Base-by-base conservation (phyloP, 768 basidiomycete species). In the Leccinum variicolor region DNA sequence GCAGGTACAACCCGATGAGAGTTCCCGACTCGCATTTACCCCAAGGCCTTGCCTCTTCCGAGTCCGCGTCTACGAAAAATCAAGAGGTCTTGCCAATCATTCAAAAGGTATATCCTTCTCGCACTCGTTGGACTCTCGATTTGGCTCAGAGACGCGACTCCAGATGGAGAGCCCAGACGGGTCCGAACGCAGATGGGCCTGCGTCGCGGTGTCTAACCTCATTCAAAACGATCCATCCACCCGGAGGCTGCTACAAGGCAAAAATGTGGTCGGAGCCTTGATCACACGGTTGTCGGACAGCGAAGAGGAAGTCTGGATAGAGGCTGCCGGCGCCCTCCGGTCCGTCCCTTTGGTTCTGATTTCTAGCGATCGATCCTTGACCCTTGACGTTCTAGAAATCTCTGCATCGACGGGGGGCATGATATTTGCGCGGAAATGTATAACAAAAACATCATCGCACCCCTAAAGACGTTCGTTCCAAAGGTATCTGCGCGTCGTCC, bases 361-460 rank as follows among this genome's bases (percentile, higher is more conserved):
- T 43, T 43, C 41, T 43, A 19, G 19, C 41, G 21, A 49, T 34
- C 57, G 25, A 56, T 55, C 43, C 52, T 57, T 63, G 54, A 64
- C 33, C 19, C 51, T 21, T 13, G 11, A 26, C 41, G n/a, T 10
- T 53, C 33, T 66, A 97, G 94, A 60, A 98, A 97, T 75, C 74
- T 98, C 14, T 94, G 92, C 66, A 87, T 98, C 66, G 95, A 98
- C 68, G 95, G 94, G 15, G 95, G 95, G 52, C 90, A 92, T 68
- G 94, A 97, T 62, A 90, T 97, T 49, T 95, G 94, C 65, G 92
- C 90, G 1, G 93, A 97, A 73, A 95, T 98, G 92, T 95, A 89
- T 75, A 97, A 98, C 73, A 97, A 97, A 76, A 92, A 91, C 63
- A 86, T 97, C 47, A 77, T 97, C 51, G 80, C 85, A 6, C 90